Evolutionary conservation across 306 rosid species (phyloP).

Genomic region (Boehmeria nivea): DNA sequence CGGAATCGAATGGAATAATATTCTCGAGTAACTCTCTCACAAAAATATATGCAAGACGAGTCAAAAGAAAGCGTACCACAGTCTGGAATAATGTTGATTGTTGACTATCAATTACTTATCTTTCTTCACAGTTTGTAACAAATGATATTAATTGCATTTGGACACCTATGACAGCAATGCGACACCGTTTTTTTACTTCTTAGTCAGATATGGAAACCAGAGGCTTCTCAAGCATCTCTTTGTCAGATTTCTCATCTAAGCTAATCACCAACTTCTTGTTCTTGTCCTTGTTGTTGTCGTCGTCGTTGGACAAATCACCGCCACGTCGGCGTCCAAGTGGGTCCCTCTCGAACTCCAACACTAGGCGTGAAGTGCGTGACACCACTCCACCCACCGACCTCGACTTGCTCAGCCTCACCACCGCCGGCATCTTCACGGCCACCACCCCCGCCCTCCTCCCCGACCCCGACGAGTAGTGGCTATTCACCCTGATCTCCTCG

Average conservation of each 20-base stretch:
- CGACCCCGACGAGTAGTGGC: background rate
- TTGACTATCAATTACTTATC: too few species aligned
- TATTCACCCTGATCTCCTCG: constrained; percentile 16
- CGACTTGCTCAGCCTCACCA: constrained; percentile 45
- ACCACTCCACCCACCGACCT: constrained; percentile 50
- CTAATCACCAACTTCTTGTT: constrained; percentile 33
- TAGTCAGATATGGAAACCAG: constrained; percentile 24
- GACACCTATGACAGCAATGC: too few species aligned
- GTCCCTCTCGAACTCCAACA: constrained; percentile 27
- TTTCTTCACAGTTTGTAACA: too few species aligned
- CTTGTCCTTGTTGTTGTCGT: too few species aligned
- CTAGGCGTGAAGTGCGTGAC: too few species aligned
- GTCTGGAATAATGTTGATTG: too few species aligned
- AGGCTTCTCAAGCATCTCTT: constrained; percentile 39
- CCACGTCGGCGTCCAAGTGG: background rate
- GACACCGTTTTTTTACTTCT: too few species aligned
- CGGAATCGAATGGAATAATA: too few species aligned
- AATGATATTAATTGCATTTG: too few species aligned
- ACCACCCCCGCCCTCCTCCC: constrained; percentile 31
- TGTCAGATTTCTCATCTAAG: constrained; percentile 30
- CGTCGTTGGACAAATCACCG: constrained; percentile 30
- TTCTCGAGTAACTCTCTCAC: too few species aligned
- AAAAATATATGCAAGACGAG: too few species aligned
- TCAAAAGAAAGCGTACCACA: too few species aligned
- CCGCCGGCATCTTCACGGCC: constrained; percentile 20